These are phyloP conservation scores for Verbena officinalis DNA, from an alignment of 257 asterid species.

Conservation along the genomic window DNA sequence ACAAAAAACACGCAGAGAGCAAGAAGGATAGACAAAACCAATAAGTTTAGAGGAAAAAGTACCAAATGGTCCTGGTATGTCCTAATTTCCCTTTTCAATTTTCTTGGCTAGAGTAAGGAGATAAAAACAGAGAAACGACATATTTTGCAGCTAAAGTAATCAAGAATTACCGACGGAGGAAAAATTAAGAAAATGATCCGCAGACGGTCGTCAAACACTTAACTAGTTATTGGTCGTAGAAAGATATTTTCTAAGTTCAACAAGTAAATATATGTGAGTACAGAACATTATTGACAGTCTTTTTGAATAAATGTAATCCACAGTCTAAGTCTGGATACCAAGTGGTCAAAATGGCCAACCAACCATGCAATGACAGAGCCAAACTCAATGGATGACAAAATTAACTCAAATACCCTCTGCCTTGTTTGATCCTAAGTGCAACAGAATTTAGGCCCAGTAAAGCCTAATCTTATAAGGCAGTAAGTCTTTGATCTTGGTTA, in stretches of 20 bases:
- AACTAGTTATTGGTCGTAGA: background rate
- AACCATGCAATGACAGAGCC: background rate
- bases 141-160: background rate
- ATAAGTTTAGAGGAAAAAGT: background rate
- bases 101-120: background rate
- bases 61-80: background rate
- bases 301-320: background rate
- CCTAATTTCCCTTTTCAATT: background rate
- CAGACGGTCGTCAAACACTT: background rate
- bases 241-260: background rate
- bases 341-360: background rate
- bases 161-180: background rate
- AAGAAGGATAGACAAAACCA: background rate
- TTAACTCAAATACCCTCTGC: background rate
- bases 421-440: background rate
- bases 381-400: background rate
- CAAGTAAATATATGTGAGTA: background rate
- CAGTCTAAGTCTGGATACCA: background rate
- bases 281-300: background rate
- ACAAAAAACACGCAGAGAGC: background rate
- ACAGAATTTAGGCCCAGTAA: background rate
- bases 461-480: background rate
- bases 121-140: background rate
- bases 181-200: background rate
- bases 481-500: background rate